phyloP scores from a whole-genome alignment of 2,329 filamentous ascomycete species.

The Phaeosphaeria sp. region DNA sequence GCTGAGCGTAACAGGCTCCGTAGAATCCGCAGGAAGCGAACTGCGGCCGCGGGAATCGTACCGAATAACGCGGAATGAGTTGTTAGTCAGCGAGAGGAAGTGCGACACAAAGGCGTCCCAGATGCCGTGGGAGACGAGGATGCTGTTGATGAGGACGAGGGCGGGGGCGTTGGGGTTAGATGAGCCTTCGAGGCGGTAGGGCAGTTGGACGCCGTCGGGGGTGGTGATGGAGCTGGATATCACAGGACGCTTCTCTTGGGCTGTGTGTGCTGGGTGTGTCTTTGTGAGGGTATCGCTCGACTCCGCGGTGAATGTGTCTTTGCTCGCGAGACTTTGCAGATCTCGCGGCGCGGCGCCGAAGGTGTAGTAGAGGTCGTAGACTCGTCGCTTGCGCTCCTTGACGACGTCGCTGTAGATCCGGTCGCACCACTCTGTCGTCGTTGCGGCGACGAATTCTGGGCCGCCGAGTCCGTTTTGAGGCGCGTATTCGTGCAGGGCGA shows the following conservation, averaged over 20 bases:
- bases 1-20: slow-evolving; percentile 62
- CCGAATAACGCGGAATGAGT: slow-evolving; percentile 75
- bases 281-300: slow-evolving; percentile 63
- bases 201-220: slow-evolving; percentile 70
- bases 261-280: slow-evolving; percentile 57
- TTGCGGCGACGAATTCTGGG: slow-evolving; percentile 68
- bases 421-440: slow-evolving; percentile 66
- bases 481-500: slow-evolving; percentile 76
- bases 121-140: slow-evolving; percentile 79
- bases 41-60: slow-evolving; percentile 78
- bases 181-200: slow-evolving; percentile 79
- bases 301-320: slow-evolving; percentile 55
- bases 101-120: slow-evolving; percentile 76
- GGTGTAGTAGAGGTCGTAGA: slow-evolving; percentile 77
- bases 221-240: slow-evolving; percentile 74
- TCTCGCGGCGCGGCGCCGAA: slow-evolving; percentile 79
- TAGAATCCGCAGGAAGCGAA: slow-evolving; percentile 49
- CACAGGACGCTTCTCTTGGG: slow-evolving; percentile 50
- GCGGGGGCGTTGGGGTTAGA: slow-evolving; percentile 70
- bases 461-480: slow-evolving; percentile 71
- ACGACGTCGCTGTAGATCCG: slow-evolving; percentile 67
- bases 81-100: slow-evolving; percentile 61
- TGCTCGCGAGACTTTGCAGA: slow-evolving; percentile 62
- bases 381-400: slow-evolving; percentile 62
- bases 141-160: slow-evolving; percentile 79